Conservation (phyloP, 306 rosid species). For the Trifolium fragiferum region DNA sequence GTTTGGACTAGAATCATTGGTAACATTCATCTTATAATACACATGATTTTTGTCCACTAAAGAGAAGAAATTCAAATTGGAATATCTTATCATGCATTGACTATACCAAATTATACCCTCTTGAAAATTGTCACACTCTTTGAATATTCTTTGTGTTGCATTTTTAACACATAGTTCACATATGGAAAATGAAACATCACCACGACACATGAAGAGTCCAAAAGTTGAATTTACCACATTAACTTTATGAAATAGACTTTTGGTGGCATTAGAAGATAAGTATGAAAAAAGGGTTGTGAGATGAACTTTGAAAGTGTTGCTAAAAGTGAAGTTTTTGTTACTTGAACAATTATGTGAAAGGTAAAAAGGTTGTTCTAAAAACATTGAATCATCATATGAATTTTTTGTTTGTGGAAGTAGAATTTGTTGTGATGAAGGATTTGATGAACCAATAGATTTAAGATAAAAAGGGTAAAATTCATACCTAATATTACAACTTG, state of each 20-base stretch:
- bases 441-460: neutral
- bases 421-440: neutral
- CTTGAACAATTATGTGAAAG: conserved; percentile 22
- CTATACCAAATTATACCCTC: conserved; percentile 40
- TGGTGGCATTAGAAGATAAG: conserved; percentile 41
- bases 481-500: conserved; percentile 28
- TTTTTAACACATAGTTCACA: conserved; percentile 24
- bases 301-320: neutral
- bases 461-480: conserved; percentile 34
- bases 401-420: conserved; percentile 26
- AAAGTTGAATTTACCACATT: neutral
- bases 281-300: conserved; percentile 13
- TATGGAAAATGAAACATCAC: neutral
- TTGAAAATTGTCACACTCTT: neutral
- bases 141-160: neutral
- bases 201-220: conserved; percentile 46
- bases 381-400: neutral
- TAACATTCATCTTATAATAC: conserved; percentile 12
- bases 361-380: conserved; percentile 1
- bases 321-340: neutral
- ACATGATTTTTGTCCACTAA: neutral
- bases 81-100: conserved; percentile 38
- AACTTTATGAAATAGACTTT: neutral
- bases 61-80: conserved; percentile 2
- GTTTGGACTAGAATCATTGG: neutral